These are phyloP conservation scores for Penicillium sp. DNA, from an alignment of 2,329 filamentous ascomycete genomes.

Conservation along the genomic window DNA sequence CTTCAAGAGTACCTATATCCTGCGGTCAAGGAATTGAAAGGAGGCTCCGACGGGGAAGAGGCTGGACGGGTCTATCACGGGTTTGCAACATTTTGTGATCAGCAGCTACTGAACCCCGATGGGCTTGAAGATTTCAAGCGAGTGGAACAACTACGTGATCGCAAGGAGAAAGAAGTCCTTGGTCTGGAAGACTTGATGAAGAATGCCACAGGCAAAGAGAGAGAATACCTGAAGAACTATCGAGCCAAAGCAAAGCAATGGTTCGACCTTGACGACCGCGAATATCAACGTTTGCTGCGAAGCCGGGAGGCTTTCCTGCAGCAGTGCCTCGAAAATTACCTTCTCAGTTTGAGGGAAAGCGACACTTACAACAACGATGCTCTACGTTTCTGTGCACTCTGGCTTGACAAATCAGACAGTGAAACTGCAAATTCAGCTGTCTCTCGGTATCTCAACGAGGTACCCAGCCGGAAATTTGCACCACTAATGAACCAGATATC, in stretches of 20 bases:
- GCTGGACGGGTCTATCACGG: slow-evolving; percentile 90
- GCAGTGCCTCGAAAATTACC: slow-evolving; percentile 87
- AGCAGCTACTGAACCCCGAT: slow-evolving; percentile 84
- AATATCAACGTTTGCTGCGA: slow-evolving; percentile 73
- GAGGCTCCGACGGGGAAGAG: slow-evolving; percentile 64
- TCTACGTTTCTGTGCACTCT: slow-evolving; percentile 87
- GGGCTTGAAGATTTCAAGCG: slow-evolving; percentile 79
- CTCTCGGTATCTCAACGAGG: slow-evolving; percentile 63
- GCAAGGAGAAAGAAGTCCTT: slow-evolving; percentile 75
- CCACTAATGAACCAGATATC: slow-evolving; percentile 92
- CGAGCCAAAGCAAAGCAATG: slow-evolving; percentile 76
- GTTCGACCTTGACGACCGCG: slow-evolving; percentile 85
- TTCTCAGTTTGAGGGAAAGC: slow-evolving; percentile 77
- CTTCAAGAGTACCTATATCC: slow-evolving; percentile 81
- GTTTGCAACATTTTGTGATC: slow-evolving; percentile 92
- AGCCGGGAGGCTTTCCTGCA: slow-evolving; percentile 80
- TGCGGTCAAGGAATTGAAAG: slow-evolving; percentile 76
- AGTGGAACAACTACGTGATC: slow-evolving; percentile 72
- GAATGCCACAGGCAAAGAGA: slow-evolving; percentile 51
- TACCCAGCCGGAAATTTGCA: slow-evolving; percentile 90
- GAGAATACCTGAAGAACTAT: slow-evolving; percentile 58
- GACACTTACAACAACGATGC: slow-evolving; percentile 88
- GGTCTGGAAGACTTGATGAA: slow-evolving; percentile 65
- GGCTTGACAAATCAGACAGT: slow-evolving; percentile 83
- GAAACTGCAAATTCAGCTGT: slow-evolving; percentile 75